Conservation (phyloP, 1,139 yeast genomes). For the Meyerozyma sp. region DNA sequence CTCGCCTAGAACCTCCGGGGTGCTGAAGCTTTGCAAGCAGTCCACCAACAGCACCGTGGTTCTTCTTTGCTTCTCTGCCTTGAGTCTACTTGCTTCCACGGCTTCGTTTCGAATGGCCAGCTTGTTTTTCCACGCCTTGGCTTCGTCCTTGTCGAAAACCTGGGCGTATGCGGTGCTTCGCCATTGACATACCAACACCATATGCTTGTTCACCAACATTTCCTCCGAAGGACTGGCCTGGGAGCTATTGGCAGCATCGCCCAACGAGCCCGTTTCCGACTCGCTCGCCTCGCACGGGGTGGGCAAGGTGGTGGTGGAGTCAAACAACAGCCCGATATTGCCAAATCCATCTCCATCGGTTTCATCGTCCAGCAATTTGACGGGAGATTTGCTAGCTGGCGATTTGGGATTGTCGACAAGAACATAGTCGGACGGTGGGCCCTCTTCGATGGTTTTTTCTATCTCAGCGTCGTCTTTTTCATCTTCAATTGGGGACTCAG, state of each 20-base stretch:
- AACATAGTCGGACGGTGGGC: not conserved
- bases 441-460: not conserved
- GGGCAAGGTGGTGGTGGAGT: conserved; percentile 19
- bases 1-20: conserved; percentile 80
- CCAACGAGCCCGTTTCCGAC: conserved; percentile 1
- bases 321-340: conserved; percentile 22
- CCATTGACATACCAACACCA: conserved; percentile 75
- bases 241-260: not conserved
- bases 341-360: conserved; percentile 15
- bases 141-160: conserved; percentile 44
- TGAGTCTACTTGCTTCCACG: conserved; percentile 41
- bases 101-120: conserved; percentile 47
- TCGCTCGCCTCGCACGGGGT: conserved; percentile 8
- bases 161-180: conserved; percentile 37
- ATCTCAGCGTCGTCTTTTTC: conserved; percentile 5
- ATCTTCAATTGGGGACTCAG: conserved; percentile 17
- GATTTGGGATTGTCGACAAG: not conserved
- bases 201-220: conserved; percentile 26
- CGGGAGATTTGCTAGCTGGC: conserved; percentile 2
- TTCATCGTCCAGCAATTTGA: conserved; percentile 13
- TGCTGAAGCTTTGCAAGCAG: conserved; percentile 71
- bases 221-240: conserved; percentile 15
- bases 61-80: conserved; percentile 34
- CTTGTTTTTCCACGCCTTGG: conserved; percentile 52
- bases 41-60: conserved; percentile 63